These are phyloP conservation scores for Apiospora marii DNA, from an alignment of 2,329 filamentous ascomycete genomes.

Conservation along the genomic window DNA sequence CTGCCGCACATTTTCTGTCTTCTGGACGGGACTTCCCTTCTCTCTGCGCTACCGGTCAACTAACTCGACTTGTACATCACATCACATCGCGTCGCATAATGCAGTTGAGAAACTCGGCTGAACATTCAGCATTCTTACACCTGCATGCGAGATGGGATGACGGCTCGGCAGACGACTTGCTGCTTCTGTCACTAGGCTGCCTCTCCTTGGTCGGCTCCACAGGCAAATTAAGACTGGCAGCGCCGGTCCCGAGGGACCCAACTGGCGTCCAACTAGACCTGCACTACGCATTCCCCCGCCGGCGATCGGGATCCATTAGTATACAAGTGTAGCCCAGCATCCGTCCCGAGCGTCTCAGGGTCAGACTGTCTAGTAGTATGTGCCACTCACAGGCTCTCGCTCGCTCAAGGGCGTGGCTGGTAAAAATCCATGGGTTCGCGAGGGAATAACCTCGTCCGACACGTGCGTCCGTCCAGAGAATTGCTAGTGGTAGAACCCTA, in stretches of 20 bases:
- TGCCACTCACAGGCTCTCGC: background rate
- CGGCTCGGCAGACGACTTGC: background rate
- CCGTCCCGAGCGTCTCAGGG: constrained; percentile 7
- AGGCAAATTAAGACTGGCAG: constrained; percentile 14
- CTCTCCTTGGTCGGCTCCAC: constrained; percentile 8
- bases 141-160: background rate
- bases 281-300: background rate
- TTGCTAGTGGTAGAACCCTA: background rate
- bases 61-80: background rate
- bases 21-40: background rate
- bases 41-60: background rate
- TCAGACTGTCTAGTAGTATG: background rate
- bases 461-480: background rate
- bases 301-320: constrained; percentile 1
- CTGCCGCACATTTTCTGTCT: background rate
- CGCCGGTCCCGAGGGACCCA: constrained; percentile 9
- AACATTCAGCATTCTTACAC: background rate
- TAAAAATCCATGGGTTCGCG: background rate
- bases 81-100: background rate
- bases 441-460: background rate
- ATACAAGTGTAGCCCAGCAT: constrained; percentile 7
- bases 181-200: background rate
- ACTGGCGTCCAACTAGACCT: background rate
- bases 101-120: background rate
- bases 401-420: background rate